Evolutionary conservation across 1,284 basidiomycete genomes (phyloP).

Genomic region (Tilletia walkeri): DNA sequence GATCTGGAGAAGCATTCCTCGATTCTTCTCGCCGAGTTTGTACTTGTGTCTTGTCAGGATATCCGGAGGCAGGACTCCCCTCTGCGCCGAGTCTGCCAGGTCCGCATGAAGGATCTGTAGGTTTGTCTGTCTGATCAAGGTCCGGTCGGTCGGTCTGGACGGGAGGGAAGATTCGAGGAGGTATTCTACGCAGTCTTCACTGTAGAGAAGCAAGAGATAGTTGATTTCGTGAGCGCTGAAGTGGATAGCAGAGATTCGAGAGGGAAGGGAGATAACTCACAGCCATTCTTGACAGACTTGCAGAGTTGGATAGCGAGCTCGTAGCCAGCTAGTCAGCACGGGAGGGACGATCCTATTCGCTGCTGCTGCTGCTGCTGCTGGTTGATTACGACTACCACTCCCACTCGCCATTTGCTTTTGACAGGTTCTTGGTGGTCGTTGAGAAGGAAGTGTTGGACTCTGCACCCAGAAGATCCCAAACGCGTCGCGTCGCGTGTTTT

Average conservation of each 20-base stretch:
- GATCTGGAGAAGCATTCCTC: not conserved
- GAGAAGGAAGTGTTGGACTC: conserved; percentile 5
- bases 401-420: no score
- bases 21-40: not conserved
- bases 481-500: conserved; percentile 1
- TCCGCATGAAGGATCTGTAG: conserved; percentile 4
- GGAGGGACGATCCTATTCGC: not conserved
- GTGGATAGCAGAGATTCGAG: not conserved
- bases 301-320: conserved; percentile 1
- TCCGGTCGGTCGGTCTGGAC: not conserved
- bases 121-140: not conserved
- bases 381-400: not conserved
- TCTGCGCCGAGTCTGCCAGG: conserved; percentile 9
- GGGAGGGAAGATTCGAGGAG: not conserved
- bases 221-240: not conserved
- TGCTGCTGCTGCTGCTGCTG: not conserved
- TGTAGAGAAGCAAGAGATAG: not conserved
- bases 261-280: not conserved
- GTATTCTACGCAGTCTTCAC: conserved; percentile 7
- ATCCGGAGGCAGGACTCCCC: not conserved
- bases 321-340: not conserved
- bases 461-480: not conserved
- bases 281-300: conserved; percentile 1
- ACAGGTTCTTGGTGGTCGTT: not conserved
- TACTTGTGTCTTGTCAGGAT: not conserved